Conservation (phyloP, 2,329 filamentous ascomycete species). For the Leptographium radiaticola region DNA sequence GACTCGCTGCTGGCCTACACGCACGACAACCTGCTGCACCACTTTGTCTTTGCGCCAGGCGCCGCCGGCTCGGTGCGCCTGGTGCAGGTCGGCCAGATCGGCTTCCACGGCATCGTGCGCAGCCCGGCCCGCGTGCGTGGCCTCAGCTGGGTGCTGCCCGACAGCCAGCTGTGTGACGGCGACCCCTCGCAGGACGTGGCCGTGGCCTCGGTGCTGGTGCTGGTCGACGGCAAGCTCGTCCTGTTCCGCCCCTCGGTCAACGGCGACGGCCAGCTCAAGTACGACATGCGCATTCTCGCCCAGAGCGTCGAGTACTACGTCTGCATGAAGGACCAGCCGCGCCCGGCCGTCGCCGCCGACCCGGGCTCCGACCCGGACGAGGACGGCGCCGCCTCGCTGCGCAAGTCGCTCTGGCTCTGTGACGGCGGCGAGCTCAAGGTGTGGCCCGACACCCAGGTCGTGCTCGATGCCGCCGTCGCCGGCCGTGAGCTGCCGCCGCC, state of each 20-base stretch:
- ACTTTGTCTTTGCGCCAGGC: constrained; percentile 64
- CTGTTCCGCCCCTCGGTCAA: constrained; percentile 77
- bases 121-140: constrained; percentile 86
- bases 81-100: constrained; percentile 93
- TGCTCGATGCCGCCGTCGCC: constrained; percentile 54
- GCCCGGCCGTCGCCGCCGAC: background rate
- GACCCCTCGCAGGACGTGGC: constrained; percentile 94
- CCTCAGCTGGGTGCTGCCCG: constrained; percentile 90
- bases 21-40: constrained; percentile 88
- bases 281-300: constrained; percentile 94
- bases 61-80: constrained; percentile 41
- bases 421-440: constrained; percentile 75
- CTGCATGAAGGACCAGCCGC: constrained; percentile 74
- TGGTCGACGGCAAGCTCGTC: constrained; percentile 96
- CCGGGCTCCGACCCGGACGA: background rate
- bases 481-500: constrained; percentile 59
- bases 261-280: constrained; percentile 76
- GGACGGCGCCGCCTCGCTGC: constrained; percentile 27
- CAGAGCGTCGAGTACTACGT: constrained; percentile 94
- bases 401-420: constrained; percentile 89
- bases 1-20: constrained; percentile 95
- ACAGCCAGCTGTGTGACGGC: constrained; percentile 75
- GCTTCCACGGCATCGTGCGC: constrained; percentile 89
- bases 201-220: constrained; percentile 81
- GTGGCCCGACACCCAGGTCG: constrained; percentile 80